Conservation (phyloP, 352 stramenopile species). For the Phytophthora parvispora region DNA sequence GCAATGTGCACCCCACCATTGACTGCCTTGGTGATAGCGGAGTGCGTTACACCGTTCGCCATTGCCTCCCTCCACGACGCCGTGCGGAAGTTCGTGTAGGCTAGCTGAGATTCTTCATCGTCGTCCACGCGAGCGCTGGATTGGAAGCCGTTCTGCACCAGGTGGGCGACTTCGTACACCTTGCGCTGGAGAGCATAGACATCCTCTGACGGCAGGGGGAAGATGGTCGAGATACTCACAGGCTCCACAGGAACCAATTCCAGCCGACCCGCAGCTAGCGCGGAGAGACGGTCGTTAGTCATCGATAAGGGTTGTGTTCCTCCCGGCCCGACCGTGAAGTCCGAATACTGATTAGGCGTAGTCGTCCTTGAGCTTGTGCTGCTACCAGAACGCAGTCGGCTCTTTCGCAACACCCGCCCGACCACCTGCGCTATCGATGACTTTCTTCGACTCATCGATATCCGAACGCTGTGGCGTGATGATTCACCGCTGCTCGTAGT, state of each 20-base stretch:
- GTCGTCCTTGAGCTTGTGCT: conserved; percentile 37
- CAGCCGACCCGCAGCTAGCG: conserved; percentile 37
- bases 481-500: conserved; percentile 44
- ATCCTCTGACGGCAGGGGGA: conserved; percentile 80
- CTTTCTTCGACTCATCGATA: conserved; percentile 35
- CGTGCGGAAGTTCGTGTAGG: conserved; percentile 80
- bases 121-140: conserved; percentile 66
- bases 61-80: conserved; percentile 69
- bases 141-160: conserved; percentile 78
- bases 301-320: conserved; percentile 32
- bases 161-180: conserved; percentile 78
- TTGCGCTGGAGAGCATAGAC: conserved; percentile 80
- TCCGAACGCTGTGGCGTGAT: conserved; percentile 37
- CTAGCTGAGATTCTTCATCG: conserved; percentile 72
- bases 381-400: conserved; percentile 35
- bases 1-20: conserved; percentile 77
- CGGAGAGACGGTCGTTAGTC: conserved; percentile 41
- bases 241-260: conserved; percentile 71
- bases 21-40: conserved; percentile 74
- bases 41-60: conserved; percentile 67
- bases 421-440: conserved; percentile 47
- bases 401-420: conserved; percentile 45
- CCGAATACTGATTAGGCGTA: conserved; percentile 46
- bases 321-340: conserved; percentile 32
- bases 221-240: conserved; percentile 76